phyloP scores from a whole-genome alignment of 345 rosid species.

The Brassica cretica region DNA sequence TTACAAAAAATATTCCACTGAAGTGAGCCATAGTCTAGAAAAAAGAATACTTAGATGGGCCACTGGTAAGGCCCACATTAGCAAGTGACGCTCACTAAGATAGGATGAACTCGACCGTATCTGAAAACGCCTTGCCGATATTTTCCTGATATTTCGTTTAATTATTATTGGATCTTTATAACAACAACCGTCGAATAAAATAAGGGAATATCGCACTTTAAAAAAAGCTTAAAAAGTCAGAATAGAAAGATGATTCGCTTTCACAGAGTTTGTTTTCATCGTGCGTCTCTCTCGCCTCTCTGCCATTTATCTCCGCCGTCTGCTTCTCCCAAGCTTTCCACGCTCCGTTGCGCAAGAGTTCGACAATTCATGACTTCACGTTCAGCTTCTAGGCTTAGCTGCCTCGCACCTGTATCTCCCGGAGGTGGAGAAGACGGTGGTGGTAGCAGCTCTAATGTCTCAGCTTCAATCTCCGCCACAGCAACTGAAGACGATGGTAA shows the following conservation, averaged over 20 bases:
- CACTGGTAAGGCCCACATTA: too few species aligned
- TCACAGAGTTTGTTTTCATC: constrained; percentile 51
- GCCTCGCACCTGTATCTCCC: constrained; percentile 48
- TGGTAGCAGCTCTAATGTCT: constrained; percentile 41
- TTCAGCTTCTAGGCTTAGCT: constrained; percentile 46
- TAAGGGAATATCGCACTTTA: constrained; percentile 1
- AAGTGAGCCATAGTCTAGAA: neutral
- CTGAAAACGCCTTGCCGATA: neutral
- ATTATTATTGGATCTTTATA: neutral
- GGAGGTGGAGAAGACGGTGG: constrained; percentile 51
- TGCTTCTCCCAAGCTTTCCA: constrained; percentile 24
- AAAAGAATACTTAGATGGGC: too few species aligned
- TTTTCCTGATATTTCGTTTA: neutral
- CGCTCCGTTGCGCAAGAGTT: constrained; percentile 29
- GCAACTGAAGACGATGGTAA: constrained; percentile 59
- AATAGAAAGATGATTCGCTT: constrained; percentile 43
- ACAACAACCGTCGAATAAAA: constrained; percentile 22
- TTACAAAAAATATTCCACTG: neutral
- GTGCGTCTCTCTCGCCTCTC: constrained; percentile 41
- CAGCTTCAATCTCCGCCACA: constrained; percentile 39
- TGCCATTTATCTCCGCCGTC: constrained; percentile 37
- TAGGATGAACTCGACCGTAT: too few species aligned
- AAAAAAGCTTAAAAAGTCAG: neutral
- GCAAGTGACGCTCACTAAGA: too few species aligned
- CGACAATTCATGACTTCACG: constrained; percentile 44